Percentiles rank a stretch among this genome's conserved stretches.
Evolutionary conservation across 1,284 basidiomycete species (phyloP).

Genomic region (Fomes fomentarius): DNA sequence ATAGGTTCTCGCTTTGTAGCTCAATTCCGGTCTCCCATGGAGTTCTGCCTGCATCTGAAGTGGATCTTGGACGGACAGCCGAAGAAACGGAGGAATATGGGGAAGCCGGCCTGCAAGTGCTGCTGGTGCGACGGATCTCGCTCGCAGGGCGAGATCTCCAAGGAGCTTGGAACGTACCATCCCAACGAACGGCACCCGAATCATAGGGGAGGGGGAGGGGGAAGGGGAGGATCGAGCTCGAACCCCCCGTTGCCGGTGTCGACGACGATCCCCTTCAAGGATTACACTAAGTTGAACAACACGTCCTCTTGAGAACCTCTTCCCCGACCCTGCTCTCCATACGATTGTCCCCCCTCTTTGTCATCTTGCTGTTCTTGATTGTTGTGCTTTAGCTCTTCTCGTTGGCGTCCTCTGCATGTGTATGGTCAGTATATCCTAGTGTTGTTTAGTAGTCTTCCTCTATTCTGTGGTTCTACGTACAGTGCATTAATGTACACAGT

Average conservation of each 20-base stretch:
- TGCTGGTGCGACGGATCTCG: conserved; percentile 26
- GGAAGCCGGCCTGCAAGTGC: conserved; percentile 27
- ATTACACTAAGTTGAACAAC: conserved; percentile 27
- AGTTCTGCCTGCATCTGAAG: conserved; percentile 32
- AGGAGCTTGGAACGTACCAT: conserved; percentile 11
- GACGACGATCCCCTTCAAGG: conserved; percentile 22
- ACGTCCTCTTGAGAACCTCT: background rate
- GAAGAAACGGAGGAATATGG: conserved; percentile 21
- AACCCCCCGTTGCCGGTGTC: conserved; percentile 5
- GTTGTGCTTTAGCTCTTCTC: no score
- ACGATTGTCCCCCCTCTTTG: background rate
- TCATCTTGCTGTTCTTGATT: background rate
- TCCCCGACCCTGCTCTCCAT: background rate
- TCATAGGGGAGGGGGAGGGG: background rate
- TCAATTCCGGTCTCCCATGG: conserved; percentile 32
- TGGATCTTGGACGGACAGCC: conserved; percentile 34
- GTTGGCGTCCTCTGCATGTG: no score
- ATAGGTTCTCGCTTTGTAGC: conserved; percentile 26
- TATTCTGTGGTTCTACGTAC: no score
- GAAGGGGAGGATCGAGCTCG: background rate
- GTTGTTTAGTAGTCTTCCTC: no score
- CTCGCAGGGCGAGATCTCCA: conserved; percentile 27
- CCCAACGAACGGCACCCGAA: conserved; percentile 8
- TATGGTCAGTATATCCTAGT: no score
- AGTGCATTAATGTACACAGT: no score